These are phyloP conservation scores for Phaeolepiota aurea DNA, from an alignment of 768 basidiomycete genomes.

Conservation along the genomic window DNA sequence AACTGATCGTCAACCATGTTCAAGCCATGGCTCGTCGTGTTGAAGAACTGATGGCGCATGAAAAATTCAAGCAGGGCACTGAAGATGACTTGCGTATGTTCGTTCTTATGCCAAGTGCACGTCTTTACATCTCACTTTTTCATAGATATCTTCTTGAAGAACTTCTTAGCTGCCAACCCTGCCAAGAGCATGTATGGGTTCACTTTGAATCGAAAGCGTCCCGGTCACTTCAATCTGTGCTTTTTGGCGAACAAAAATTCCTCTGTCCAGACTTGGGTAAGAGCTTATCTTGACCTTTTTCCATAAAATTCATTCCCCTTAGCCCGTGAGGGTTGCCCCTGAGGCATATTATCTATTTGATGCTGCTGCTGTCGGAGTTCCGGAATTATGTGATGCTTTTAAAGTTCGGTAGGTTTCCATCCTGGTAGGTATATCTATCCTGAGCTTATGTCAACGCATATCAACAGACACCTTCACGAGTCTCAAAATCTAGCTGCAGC, in stretches of 20 bases:
- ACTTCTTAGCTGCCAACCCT: conserved; percentile 88
- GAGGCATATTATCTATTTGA: conserved; percentile 89
- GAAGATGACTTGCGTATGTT: conserved; percentile 90
- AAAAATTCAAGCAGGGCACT: conserved; percentile 85
- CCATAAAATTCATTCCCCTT: conserved; percentile 3
- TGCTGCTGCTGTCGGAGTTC: conserved; percentile 83
- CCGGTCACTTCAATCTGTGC: conserved; percentile 89
- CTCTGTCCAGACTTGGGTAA: conserved; percentile 86
- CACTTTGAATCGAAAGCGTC: conserved; percentile 78
- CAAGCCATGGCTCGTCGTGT: conserved; percentile 90
- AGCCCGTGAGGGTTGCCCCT: conserved; percentile 84
- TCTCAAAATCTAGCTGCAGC: conserved; percentile 50
- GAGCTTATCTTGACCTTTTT: conserved; percentile 16
- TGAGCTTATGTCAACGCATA: too few relatives aligned
- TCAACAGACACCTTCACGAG: conserved; percentile 65
- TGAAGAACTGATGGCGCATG: conserved; percentile 90
- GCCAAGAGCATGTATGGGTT: conserved; percentile 95
- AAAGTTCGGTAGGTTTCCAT: conserved; percentile 64
- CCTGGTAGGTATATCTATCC: too few relatives aligned
- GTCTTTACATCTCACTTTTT: not conserved
- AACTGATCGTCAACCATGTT: conserved; percentile 93
- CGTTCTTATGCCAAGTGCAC: not conserved
- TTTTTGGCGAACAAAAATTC: conserved; percentile 92
- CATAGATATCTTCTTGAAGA: conserved; percentile 78
- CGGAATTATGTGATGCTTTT: conserved; percentile 95